phyloP scores from a whole-genome alignment of 2,329 filamentous ascomycete genomes.

The Scolecobasidium constrictum region DNA sequence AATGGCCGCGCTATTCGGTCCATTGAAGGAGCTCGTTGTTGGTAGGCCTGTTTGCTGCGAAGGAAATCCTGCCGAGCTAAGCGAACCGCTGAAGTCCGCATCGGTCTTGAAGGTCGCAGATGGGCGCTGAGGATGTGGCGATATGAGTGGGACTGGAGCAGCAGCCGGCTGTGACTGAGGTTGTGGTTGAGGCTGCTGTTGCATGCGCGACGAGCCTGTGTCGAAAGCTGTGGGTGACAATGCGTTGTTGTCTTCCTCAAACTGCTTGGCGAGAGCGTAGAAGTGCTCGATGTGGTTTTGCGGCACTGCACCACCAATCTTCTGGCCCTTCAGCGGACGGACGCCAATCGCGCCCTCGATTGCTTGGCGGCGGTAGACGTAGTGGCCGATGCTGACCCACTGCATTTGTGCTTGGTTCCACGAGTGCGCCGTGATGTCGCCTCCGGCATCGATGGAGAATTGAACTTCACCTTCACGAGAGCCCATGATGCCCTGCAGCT shows the following conservation, averaged over 20 bases:
- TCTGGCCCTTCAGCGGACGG: conserved; percentile 7
- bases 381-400: conserved; percentile 36
- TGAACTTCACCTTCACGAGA: conserved; percentile 30
- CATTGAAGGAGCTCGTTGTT: too few species aligned
- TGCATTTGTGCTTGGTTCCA: conserved; percentile 29
- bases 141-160: too few species aligned
- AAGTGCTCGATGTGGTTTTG: conserved; percentile 5
- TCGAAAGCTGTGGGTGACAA: not conserved
- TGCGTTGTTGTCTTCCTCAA: conserved; percentile 1
- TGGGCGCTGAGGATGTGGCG: too few species aligned
- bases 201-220: not conserved
- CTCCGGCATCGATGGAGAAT: conserved; percentile 36
- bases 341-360: conserved; percentile 31
- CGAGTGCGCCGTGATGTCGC: conserved; percentile 36
- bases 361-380: conserved; percentile 28
- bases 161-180: too few species aligned
- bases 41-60: too few species aligned
- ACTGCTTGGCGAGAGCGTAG: conserved; percentile 8
- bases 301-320: conserved; percentile 8
- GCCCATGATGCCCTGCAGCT: conserved; percentile 22
- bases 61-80: too few species aligned
- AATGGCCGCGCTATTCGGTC: too few species aligned
- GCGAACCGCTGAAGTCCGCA: too few species aligned
- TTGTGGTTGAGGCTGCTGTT: not conserved
- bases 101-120: too few species aligned